Evolutionary conservation across 2,329 filamentous ascomycete genomes (phyloP).

Genomic region (Hortaea werneckii): DNA sequence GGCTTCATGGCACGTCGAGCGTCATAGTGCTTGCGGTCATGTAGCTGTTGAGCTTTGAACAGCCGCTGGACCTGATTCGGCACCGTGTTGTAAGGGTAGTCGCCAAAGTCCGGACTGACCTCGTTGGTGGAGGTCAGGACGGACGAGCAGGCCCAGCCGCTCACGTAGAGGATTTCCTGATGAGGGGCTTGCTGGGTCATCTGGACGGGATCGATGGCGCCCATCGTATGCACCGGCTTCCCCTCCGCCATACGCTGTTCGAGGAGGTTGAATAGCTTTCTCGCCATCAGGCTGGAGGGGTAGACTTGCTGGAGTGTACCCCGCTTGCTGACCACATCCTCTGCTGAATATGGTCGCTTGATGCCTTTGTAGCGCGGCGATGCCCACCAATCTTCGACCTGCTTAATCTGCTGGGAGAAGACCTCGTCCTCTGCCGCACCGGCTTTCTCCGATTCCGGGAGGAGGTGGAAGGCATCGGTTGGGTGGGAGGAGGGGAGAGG

Average conservation of each 20-base stretch:
- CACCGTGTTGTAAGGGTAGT: conserved; percentile 98
- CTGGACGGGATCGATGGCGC: conserved; percentile 95
- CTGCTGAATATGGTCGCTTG: conserved; percentile 80
- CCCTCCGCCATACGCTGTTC: conserved; percentile 67
- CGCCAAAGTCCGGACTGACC: conserved; percentile 93
- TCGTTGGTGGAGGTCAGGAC: conserved; percentile 91
- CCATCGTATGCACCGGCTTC: conserved; percentile 92
- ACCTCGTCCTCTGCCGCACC: conserved; percentile 66
- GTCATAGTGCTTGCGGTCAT: conserved; percentile 94
- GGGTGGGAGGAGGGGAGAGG: conserved; percentile 52
- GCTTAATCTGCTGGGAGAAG: conserved; percentile 71
- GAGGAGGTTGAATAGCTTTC: conserved; percentile 86
- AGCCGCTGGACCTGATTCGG: conserved; percentile 95
- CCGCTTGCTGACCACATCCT: conserved; percentile 89
- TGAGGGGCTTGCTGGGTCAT: conserved; percentile 98
- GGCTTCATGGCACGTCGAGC: conserved; percentile 64
- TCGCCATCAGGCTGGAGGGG: conserved; percentile 86
- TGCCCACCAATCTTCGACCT: conserved; percentile 86
- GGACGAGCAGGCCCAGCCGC: conserved; percentile 94
- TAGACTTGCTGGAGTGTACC: conserved; percentile 80
- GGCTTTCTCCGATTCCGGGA: conserved; percentile 66
- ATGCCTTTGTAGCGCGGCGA: conserved; percentile 78
- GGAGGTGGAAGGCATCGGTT: conserved; percentile 75
- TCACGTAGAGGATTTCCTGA: conserved; percentile 92
- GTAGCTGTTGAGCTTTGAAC: conserved; percentile 92